A percentile compares a stretch with the other conserved stretches of the same genome.
These are phyloP conservation scores for Sugiyamaella boreocaroliniensis DNA, from an alignment of 805 yeast genomes.

Conservation along the genomic window DNA sequence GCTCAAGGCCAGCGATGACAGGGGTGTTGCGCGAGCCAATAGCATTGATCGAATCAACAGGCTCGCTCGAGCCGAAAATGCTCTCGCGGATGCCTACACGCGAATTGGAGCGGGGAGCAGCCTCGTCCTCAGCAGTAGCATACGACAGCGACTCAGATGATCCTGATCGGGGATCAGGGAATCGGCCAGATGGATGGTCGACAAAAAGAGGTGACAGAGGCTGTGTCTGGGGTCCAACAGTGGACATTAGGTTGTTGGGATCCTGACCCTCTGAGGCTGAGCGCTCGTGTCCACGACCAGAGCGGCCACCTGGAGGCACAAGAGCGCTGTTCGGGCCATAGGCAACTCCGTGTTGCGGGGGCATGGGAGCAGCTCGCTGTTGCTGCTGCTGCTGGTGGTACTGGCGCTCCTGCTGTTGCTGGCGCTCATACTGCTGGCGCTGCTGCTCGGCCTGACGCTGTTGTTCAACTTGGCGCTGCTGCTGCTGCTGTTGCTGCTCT, in stretches of 20 bases:
- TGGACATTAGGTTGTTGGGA: conserved; percentile 26
- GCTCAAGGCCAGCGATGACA: conserved; percentile 7
- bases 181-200: not conserved
- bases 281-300: conserved; percentile 22
- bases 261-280: conserved; percentile 30
- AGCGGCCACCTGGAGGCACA: conserved; percentile 3
- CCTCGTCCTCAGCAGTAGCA: conserved; percentile 1
- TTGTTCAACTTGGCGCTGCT: not conserved
- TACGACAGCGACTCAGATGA: not conserved
- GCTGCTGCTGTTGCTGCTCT: not conserved
- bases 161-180: not conserved
- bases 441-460: not conserved
- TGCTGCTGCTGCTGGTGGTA: not conserved
- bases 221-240: conserved; percentile 19
- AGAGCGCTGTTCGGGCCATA: not conserved
- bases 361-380: not conserved
- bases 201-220: conserved; percentile 22
- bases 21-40: conserved; percentile 11
- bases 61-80: conserved; percentile 21
- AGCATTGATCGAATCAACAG: conserved; percentile 16
- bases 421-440: conserved; percentile 5
- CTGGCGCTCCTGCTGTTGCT: not conserved
- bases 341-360: not conserved
- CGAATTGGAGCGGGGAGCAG: conserved; percentile 13
- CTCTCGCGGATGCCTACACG: conserved; percentile 24